Conservation (phyloP, 768 basidiomycete genomes). For the Gloeopeniophorella convolvens region DNA sequence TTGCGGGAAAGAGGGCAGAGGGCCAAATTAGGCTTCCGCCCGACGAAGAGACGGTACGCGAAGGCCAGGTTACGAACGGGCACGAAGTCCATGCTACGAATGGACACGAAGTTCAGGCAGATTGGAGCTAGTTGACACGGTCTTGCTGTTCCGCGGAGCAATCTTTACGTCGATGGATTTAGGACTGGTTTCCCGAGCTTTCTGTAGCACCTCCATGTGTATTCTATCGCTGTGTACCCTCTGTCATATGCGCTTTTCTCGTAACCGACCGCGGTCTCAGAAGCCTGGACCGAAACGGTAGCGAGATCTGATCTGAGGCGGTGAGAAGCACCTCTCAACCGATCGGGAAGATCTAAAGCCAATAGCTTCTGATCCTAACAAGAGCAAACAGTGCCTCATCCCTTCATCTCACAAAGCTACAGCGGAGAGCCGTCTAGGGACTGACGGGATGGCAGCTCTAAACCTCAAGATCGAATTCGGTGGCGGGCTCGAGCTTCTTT, state of each 20-base stretch:
- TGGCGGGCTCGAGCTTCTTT: slow-evolving; percentile 83
- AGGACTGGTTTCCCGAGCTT: no score
- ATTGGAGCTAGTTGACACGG: slow-evolving; percentile 10
- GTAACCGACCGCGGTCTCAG: no score
- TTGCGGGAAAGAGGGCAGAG: slow-evolving; percentile 24
- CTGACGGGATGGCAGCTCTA: slow-evolving; percentile 19
- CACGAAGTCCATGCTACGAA: background rate
- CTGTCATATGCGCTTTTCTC: no score
- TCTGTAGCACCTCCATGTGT: no score
- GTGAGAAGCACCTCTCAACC: no score
- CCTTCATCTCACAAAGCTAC: no score
- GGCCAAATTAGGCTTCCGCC: slow-evolving; percentile 40
- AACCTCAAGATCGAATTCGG: slow-evolving; percentile 67
- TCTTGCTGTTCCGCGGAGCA: no score
- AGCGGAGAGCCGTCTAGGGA: no score
- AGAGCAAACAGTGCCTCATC: background rate
- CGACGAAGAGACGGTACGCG: slow-evolving; percentile 27
- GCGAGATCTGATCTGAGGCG: no score
- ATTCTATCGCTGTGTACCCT: no score
- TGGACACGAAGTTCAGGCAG: slow-evolving; percentile 7
- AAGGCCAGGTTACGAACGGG: background rate
- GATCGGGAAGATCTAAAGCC: background rate
- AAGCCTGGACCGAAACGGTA: no score
- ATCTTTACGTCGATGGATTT: no score
- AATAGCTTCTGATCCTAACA: background rate